Evolutionary conservation across 2,329 filamentous ascomycete genomes (phyloP).

Genomic region (Stachybotrys elegans): DNA sequence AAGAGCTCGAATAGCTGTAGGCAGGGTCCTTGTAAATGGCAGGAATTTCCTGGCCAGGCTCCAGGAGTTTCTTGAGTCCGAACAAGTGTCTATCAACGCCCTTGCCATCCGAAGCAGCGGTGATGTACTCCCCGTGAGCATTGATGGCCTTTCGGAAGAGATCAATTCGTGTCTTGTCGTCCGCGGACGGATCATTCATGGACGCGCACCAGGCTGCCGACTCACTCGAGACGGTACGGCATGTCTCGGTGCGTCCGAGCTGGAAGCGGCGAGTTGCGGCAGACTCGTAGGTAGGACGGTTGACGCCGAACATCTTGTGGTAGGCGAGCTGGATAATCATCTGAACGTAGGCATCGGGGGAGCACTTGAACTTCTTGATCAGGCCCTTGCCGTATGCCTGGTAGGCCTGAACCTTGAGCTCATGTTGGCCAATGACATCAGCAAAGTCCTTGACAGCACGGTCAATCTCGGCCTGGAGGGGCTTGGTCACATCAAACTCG

Average conservation of each 20-base stretch:
- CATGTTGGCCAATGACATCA: slow-evolving; percentile 77
- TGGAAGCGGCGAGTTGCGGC: slow-evolving; percentile 94
- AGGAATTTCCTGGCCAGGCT: slow-evolving; percentile 75
- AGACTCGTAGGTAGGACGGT: slow-evolving; percentile 95
- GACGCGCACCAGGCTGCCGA: slow-evolving; percentile 84
- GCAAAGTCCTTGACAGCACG: slow-evolving; percentile 75
- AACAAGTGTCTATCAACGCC: slow-evolving; percentile 97
- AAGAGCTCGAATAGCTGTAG: slow-evolving; percentile 76
- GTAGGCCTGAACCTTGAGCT: slow-evolving; percentile 91
- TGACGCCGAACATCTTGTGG: slow-evolving; percentile 98
- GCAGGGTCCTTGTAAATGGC: slow-evolving; percentile 83
- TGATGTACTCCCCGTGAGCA: slow-evolving; percentile 85
- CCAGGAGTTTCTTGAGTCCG: slow-evolving; percentile 85
- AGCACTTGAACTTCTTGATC: slow-evolving; percentile 99
- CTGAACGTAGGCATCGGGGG: slow-evolving; percentile 94
- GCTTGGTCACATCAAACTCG: slow-evolving; percentile 70
- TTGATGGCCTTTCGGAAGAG: slow-evolving; percentile 79
- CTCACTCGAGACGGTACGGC: slow-evolving; percentile 85
- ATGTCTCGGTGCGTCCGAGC: slow-evolving; percentile 93
- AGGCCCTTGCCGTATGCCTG: slow-evolving; percentile 96
- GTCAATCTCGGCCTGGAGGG: slow-evolving; percentile 73
- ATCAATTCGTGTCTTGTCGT: slow-evolving; percentile 61
- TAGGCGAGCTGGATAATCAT: slow-evolving; percentile 98
- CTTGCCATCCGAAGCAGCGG: slow-evolving; percentile 82
- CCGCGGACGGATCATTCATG: slow-evolving; percentile 65